Base-by-base conservation (phyloP, 2,329 filamentous ascomycete genomes). In the Cytospora leucostoma region DNA sequence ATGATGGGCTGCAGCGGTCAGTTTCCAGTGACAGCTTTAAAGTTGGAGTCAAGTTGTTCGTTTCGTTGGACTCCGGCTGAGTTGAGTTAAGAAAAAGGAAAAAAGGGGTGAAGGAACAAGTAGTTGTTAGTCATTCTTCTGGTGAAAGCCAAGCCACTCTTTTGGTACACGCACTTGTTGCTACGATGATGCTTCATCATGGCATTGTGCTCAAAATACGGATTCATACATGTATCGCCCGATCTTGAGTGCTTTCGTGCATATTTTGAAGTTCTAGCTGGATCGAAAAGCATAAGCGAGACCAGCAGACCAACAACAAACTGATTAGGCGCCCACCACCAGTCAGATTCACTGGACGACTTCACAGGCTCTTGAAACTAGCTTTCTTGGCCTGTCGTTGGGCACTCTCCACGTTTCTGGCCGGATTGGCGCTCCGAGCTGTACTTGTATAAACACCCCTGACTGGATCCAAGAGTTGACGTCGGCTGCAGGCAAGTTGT, bases 331-430 rank as follows among this genome's bases (percentile, higher is more conserved):
- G 15, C 6, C 27, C 27, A 27, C 27, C 27, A 27, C 27, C 38
- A 40, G 4, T 15, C 15, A 17, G 13, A 40, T 6, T 47, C 8
- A 47, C 15, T 47, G 44, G 44, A 47, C 44, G 50, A 32, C 19
- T 32, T 19, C 51, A 61, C 38, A 55, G 44, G 51, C 15, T 55
- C 38, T 37, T 61, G 58, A 61, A 61, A 61, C 58, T 49, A 50
- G 58, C 51, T 49, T 49, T 47, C 38, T 47, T 50, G 50, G 58
- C 47, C 35, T 49, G 32, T 37, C 32, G 51, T 49, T 37, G 32
- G 37, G 58, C 58, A 54, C 38, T n/a, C 27, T 61, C 21, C 40
- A 54, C 8, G 21, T 21, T 21, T 47, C 15, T 47, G 12, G 44
- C 44, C 10, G n/a, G 44, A 47, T 47, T 47, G n/a, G n/a, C 8